Evolutionary conservation across 805 yeast species (phyloP).

Genomic region (Zygosaccharomyces rouxii): DNA sequence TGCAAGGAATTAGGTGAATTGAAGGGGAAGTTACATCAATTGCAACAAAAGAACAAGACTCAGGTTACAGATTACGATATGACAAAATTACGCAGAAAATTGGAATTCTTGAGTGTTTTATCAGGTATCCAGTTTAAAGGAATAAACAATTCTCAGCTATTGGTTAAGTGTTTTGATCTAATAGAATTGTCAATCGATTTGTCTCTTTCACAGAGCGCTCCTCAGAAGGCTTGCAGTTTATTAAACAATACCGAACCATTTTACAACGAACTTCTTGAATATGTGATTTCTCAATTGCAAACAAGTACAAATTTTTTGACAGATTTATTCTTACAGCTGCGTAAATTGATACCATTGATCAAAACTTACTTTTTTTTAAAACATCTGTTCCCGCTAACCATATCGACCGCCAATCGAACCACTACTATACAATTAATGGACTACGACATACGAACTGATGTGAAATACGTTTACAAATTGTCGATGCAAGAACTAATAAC

Average conservation of each 20-base stretch:
- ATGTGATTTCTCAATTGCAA: background rate
- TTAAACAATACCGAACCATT: slow-evolving; percentile 1
- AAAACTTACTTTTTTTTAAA: slow-evolving; percentile 15
- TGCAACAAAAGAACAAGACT: slow-evolving; percentile 4
- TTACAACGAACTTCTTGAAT: background rate
- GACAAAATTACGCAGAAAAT: slow-evolving; percentile 10
- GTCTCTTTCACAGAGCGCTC: background rate
- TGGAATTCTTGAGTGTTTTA: slow-evolving; percentile 13
- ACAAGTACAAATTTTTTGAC: background rate
- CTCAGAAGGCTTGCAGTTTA: background rate
- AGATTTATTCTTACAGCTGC: slow-evolving; percentile 5
- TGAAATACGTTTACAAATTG: slow-evolving; percentile 12
- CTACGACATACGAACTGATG: slow-evolving; percentile 14
- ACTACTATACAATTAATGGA: slow-evolving; percentile 13
- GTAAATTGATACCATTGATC: slow-evolving; percentile 10
- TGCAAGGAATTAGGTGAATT: slow-evolving; percentile 3
- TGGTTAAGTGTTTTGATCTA: slow-evolving; percentile 6
- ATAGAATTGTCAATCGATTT: slow-evolving; percentile 5
- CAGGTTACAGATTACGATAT: slow-evolving; percentile 12
- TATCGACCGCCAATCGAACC: background rate
- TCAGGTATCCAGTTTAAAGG: slow-evolving; percentile 17
- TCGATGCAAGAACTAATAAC: slow-evolving; percentile 15
- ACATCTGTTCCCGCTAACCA: slow-evolving; percentile 16
- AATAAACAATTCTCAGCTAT: slow-evolving; percentile 10
- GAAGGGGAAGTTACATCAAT: slow-evolving; percentile 10